Evolutionary conservation across 371 early-diverging fungal genomes (phyloP), one percentile per base, ranked within the genome.

Genomic region (Apophysomyces ossiformis): DNA sequence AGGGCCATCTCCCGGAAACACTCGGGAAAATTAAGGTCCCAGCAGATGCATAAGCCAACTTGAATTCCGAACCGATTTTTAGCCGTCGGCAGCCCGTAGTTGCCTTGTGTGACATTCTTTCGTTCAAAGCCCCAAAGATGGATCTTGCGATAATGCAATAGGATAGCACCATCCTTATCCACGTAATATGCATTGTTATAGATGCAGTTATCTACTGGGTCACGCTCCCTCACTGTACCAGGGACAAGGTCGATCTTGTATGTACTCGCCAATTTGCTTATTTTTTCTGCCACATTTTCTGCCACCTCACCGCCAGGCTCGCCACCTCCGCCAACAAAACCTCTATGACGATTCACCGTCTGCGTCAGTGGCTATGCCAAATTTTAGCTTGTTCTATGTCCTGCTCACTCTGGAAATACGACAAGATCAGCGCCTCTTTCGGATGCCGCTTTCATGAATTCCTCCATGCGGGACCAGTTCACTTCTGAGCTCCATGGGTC

Each of bases 81-180:
- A 50, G 46, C 71, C 4, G 75, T 74, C 18, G 46, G 16, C 43
- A 69, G 76, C 12, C 63, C 63, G 26, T 43, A 56, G 6, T 58
- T 63, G 66, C 69, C 67, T 50, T 36, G 44, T 26, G 45, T 69
- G 15, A 74, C 50, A 16, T 67, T 71, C 16, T 64, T 60, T 11
- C 80, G 64, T 16, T 79, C 80, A 15, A 73, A 65, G 59, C 73
- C 75, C 80, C 80, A 79, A 1, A 79, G 54, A 46, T 79, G 80
- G 0, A 72, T 68, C 58, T 81, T 81, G 32, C 70, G 66, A 56
- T 81, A 81, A 2, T 67, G 56, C 9, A 77, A 21, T 21, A 81
- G 54, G 0, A 81, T 63, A 15, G 63, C 11, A n/a, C 81, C 81
- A 37, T 61, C 67, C 37, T 69, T 66, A 56, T 77, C 78, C 11